These are phyloP conservation scores for Multifurca ochricompacta DNA, from an alignment of 768 basidiomycete genomes.

Conservation along the genomic window DNA sequence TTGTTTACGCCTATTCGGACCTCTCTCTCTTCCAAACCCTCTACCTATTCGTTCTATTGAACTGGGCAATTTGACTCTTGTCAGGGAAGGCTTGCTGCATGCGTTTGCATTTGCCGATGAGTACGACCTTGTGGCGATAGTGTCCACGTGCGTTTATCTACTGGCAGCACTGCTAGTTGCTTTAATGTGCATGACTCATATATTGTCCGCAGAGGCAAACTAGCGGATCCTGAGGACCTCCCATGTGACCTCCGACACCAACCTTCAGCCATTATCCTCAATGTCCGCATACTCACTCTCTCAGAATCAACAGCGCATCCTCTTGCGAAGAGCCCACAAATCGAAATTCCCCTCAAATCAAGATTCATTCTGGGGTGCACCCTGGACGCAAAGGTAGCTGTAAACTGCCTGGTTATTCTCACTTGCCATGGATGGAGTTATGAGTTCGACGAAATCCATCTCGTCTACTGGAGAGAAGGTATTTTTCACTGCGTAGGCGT, in stretches of 20 bases:
- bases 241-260: constrained; percentile 1
- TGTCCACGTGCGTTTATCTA: constrained; percentile 9
- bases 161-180: not conserved
- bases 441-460: constrained; percentile 14
- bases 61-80: constrained; percentile 6
- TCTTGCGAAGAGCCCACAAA: constrained; percentile 5
- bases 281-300: constrained; percentile 12
- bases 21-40: constrained; percentile 4
- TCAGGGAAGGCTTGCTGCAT: constrained; percentile 11
- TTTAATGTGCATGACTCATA: not conserved
- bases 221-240: not conserved
- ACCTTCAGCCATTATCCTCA: constrained; percentile 6
- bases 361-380: constrained; percentile 11
- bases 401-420: constrained; percentile 10
- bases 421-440: constrained; percentile 13
- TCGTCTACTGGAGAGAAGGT: constrained; percentile 15
- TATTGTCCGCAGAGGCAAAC: not conserved
- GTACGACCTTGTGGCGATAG: constrained; percentile 8
- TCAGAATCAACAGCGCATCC: constrained; percentile 11
- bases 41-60: constrained; percentile 7
- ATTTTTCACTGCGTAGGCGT: constrained; percentile 3
- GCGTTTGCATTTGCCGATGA: constrained; percentile 15
- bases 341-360: constrained; percentile 14
- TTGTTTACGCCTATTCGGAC: constrained; percentile 13
- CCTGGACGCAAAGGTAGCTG: constrained; percentile 12